A percentile compares a stretch with the other conserved stretches of the same genome.
phyloP scores from a whole-genome alignment of 2,329 filamentous ascomycete species.

The Knufia fluminis region DNA sequence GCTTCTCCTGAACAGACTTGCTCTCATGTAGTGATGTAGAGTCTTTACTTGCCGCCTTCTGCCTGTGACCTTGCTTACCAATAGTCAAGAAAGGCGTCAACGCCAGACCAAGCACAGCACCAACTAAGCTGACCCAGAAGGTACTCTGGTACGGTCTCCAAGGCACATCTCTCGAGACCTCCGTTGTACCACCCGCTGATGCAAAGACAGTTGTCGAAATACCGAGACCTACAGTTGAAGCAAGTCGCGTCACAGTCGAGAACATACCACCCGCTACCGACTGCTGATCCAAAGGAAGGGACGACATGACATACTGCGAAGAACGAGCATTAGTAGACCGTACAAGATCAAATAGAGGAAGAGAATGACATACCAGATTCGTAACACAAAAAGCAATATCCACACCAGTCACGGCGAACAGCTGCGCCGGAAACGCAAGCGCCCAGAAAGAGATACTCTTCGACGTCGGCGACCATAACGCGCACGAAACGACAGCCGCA shows the following conservation, averaged over 20 bases:
- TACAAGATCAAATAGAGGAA: slow-evolving; percentile 9
- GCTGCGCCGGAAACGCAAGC: slow-evolving; percentile 52
- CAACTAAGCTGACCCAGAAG: slow-evolving; percentile 22
- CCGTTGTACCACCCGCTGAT: slow-evolving; percentile 14
- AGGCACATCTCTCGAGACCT: slow-evolving; percentile 11
- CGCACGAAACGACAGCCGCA: slow-evolving; percentile 35
- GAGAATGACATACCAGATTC: slow-evolving; percentile 40
- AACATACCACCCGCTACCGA: slow-evolving; percentile 59
- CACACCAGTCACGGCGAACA: slow-evolving; percentile 55
- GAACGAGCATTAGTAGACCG: background rate
- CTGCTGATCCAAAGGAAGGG: slow-evolving; percentile 53
- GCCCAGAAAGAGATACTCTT: slow-evolving; percentile 54
- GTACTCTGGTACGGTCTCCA: slow-evolving; percentile 23
- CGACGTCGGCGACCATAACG: slow-evolving; percentile 50
- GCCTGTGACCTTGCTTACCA: slow-evolving; percentile 19
- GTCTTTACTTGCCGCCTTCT: slow-evolving; percentile 9
- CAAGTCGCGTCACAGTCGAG: slow-evolving; percentile 55
- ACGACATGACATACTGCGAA: slow-evolving; percentile 59
- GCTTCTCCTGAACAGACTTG: background rate
- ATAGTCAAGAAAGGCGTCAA: slow-evolving; percentile 22
- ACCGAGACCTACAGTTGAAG: slow-evolving; percentile 51
- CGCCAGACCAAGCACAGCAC: slow-evolving; percentile 17
- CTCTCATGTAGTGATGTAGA: background rate
- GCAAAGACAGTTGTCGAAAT: slow-evolving; percentile 46
- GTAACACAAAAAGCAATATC: slow-evolving; percentile 63